Conservation (phyloP, 345 rosid species). For the Melastoma malabathricum region DNA sequence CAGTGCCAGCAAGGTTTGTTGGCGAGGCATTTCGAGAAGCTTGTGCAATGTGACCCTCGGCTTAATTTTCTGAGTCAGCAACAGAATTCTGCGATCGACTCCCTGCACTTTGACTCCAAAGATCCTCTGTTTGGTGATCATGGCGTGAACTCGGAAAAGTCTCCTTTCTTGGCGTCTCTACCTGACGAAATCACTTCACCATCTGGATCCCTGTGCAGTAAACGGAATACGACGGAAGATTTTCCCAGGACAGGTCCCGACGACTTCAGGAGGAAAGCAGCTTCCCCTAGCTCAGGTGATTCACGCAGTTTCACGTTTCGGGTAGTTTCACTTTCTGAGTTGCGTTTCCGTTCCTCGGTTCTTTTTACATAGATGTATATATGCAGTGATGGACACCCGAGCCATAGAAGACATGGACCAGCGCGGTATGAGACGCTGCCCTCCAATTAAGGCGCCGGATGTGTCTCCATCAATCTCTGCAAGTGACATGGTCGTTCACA, state of each 20-base stretch:
- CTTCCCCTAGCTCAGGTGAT: no score
- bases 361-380: no score
- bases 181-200: conserved; percentile 12
- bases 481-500: conserved; percentile 45
- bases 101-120: conserved; percentile 40
- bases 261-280: no score
- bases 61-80: conserved; percentile 47
- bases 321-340: no score
- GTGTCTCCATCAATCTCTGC: conserved; percentile 35
- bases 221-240: conserved; percentile 5
- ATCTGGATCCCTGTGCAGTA: conserved; percentile 29
- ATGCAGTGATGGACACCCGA: conserved; percentile 24
- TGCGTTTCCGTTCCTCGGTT: no score
- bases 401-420: conserved; percentile 26
- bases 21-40: conserved; percentile 59
- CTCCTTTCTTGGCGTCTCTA: conserved; percentile 16
- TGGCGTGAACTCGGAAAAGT: conserved; percentile 9
- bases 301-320: no score
- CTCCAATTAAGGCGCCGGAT: conserved; percentile 30
- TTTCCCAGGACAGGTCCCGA: no score
- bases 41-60: conserved; percentile 57
- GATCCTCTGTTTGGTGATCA: conserved; percentile 23
- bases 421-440: neutral
- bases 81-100: conserved; percentile 35
- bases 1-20: conserved; percentile 41